A percentile compares a stretch with the other conserved stretches of the same genome.
phyloP scores from a whole-genome alignment of 73 alveolate species.

The Paramecium tetraurelia region DNA sequence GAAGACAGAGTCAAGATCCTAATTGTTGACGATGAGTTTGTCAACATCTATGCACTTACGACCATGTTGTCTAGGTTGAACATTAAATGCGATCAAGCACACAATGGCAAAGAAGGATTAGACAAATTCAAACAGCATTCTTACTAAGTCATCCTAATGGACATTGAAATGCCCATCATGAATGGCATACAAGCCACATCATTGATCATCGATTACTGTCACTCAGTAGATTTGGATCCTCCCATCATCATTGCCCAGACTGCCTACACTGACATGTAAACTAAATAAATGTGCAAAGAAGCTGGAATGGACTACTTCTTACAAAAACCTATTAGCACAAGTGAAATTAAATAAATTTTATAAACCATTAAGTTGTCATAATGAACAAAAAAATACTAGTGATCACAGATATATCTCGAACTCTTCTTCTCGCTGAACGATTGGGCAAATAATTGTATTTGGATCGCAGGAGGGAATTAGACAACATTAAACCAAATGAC shows the following conservation, averaged over 20 bases:
- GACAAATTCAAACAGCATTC: background rate
- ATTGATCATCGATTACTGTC: background rate
- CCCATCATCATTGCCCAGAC: background rate
- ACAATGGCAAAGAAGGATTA: slow-evolving; percentile 6
- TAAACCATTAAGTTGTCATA: background rate
- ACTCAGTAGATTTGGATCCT: background rate
- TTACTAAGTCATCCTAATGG: background rate
- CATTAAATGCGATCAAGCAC: background rate
- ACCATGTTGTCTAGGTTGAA: background rate
- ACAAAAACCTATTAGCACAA: background rate
- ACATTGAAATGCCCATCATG: slow-evolving; percentile 31
- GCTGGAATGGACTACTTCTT: slow-evolving; percentile 33
- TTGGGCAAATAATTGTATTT: background rate
- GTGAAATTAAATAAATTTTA: slow-evolving; percentile 22
- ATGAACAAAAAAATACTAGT: background rate
- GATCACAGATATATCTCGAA: background rate
- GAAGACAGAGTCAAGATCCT: background rate
- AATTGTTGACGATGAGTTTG: slow-evolving; percentile 33
- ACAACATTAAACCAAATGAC: background rate
- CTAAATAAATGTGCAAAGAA: background rate
- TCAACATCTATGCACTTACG: slow-evolving; percentile 19
- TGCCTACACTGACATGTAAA: background rate
- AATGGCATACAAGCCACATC: background rate
- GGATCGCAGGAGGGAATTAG: background rate
- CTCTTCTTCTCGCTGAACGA: background rate